Percentiles rank a stretch among this genome's conserved stretches.
phyloP scores from a whole-genome alignment of 495 filamentous ascomycete species.

The Daldinia loculata region DNA sequence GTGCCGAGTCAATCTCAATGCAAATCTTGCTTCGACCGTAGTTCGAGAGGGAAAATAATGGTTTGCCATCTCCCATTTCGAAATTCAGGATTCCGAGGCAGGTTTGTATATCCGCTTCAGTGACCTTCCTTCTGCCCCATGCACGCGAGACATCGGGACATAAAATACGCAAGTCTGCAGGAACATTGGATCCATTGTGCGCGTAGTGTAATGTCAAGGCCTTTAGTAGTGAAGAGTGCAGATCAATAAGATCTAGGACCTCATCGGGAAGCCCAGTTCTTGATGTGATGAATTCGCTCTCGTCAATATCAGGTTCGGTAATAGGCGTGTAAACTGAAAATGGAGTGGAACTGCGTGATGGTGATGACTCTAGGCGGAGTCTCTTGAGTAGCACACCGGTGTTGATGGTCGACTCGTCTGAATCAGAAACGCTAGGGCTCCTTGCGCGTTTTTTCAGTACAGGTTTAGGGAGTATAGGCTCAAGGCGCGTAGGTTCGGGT shows the following conservation, averaged over 20 bases:
- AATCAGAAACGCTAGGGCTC: conserved; percentile 43
- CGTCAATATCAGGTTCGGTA: conserved; percentile 45
- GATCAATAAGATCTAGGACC: conserved; percentile 62
- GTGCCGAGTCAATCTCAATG: conserved; percentile 51
- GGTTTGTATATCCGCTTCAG: conserved; percentile 64
- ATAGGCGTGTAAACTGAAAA: conserved; percentile 43
- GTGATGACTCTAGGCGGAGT: conserved; percentile 52
- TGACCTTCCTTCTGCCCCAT: conserved; percentile 69
- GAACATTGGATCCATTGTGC: conserved; percentile 69
- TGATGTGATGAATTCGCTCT: conserved; percentile 15
- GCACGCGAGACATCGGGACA: conserved; percentile 62
- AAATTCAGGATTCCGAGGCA: conserved; percentile 62
- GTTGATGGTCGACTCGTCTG: conserved; percentile 39
- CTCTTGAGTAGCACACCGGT: conserved; percentile 51
- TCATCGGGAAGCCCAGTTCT: conserved; percentile 56
- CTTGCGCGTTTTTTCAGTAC: conserved; percentile 38
- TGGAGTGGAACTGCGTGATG: conserved; percentile 43
- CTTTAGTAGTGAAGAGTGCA: conserved; percentile 66
- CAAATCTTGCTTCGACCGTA: conserved; percentile 63
- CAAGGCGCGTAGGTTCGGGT: conserved; percentile 6
- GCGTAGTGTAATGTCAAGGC: conserved; percentile 67
- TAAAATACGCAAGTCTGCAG: conserved; percentile 66
- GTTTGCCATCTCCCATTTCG: conserved; percentile 19
- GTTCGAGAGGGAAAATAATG: conserved; percentile 64
- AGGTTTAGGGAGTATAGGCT: conserved; percentile 13